Evolutionary conservation across 768 basidiomycete species (phyloP), one percentile per base, ranked within the genome.

Genomic region (Suillus subaureus): DNA sequence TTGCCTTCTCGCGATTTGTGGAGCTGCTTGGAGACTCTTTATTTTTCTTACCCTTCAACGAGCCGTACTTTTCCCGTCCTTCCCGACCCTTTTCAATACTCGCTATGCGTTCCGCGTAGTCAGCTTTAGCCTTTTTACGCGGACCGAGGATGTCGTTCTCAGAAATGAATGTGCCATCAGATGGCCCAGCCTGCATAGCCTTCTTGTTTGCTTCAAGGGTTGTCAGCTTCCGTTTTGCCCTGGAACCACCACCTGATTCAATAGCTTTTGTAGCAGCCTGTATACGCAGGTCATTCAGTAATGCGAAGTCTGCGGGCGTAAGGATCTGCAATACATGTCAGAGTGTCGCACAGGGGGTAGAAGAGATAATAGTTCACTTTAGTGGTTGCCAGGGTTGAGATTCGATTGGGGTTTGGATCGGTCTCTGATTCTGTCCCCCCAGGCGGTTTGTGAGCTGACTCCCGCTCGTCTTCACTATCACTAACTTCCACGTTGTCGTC

Each of bases 221-320:
- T 4, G 90, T 91, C 2, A 96, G 87, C 79, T 98, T 98, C 39
- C 97, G 90, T 77, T 97, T 97, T 4, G 94, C 89, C 43, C 84
- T 88, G 23, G 87, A 80, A 1, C 93, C 90, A 6, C 89, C 90
- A 2, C 88, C 88, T 28, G 77, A 77, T 72, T 93, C 88, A 7
- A 92, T 88, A 0, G 87, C 88, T 64, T 87, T 84, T 18, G 84
- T 80, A 21, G 92, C 93, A 0, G 90, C 93, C 78, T 94, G 84
- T 60, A 94, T 84, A 2, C 91, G 89, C 23, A 99, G 87, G 70
- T 97, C 94, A 72, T 93, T 92, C 61, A 99, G 83, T 61, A 97
- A 77, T 0, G 92, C 92, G 74, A 98, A 99, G 77, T 99, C 97
- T 37, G 96, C 96, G 0, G 97, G 97, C 0, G 97, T 99, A 51